These are phyloP conservation scores for Rhamnella rubrinervis DNA, from an alignment of 331 rosid genomes.

Conservation along the genomic window DNA sequence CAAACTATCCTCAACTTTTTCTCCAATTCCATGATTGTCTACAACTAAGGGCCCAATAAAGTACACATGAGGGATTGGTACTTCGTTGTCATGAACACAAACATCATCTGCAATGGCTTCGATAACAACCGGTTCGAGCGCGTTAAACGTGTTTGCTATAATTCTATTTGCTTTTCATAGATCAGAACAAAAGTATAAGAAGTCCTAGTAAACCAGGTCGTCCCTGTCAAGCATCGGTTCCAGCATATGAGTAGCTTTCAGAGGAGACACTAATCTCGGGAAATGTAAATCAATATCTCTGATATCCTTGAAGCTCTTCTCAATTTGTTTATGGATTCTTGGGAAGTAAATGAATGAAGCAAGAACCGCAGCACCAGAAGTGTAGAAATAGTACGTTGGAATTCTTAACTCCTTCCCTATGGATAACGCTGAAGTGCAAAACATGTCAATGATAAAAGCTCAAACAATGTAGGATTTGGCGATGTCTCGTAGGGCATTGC, in stretches of 20 bases:
- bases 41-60: conserved; percentile 47
- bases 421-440: conserved; percentile 40
- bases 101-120: conserved; percentile 23
- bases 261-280: conserved; percentile 27
- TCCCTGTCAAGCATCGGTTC: conserved; percentile 15
- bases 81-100: conserved; percentile 29
- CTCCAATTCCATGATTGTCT: neutral
- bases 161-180: conserved; percentile 35
- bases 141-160: conserved; percentile 37
- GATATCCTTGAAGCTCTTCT: conserved; percentile 29
- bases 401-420: conserved; percentile 19
- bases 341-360: conserved; percentile 29
- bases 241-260: conserved; percentile 20
- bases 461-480: conserved; percentile 8
- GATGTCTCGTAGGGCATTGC: conserved; percentile 25
- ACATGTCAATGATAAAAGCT: conserved; percentile 47
- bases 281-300: conserved; percentile 1
- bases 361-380: conserved; percentile 47
- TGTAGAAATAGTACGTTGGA: conserved; percentile 48
- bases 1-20: conserved; percentile 23
- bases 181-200: conserved; percentile 13
- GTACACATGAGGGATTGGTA: conserved; percentile 20
- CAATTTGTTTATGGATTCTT: conserved; percentile 16
- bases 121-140: conserved; percentile 34
- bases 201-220: neutral